Base-by-base conservation (phyloP, 148 eudicot genomes). In the Cornus suecica region DNA sequence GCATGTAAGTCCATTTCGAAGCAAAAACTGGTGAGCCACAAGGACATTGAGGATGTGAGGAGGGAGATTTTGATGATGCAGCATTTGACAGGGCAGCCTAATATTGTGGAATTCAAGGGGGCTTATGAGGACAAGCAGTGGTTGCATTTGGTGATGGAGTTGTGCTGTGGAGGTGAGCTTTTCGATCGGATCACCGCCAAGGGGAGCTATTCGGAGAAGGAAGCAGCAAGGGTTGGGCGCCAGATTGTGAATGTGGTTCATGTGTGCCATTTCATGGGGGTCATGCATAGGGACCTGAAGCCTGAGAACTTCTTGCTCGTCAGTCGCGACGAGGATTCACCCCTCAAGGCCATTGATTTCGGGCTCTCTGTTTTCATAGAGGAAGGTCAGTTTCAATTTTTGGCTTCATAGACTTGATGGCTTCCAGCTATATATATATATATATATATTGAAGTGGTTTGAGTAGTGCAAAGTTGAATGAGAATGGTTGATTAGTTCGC, bases 201-300 rank as follows among this genome's bases (percentile, higher is more conserved):
- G 68, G 86, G 86, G 62, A 74, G 73, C 66, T 83, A 83, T 48
- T 72, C 86, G 6, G 86, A 83, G 76, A 80, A 62, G 51, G 86
- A 75, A 45, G 86, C 86, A 1, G 80, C 86, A 31, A 64, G 66
- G 3, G 77, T 83, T 27, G 76, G 80, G 65, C 69, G 78, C 56
- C 86, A 83, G 71, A 76, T 83, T 69, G 86, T 83, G 77, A 83
- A 77, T 77, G 83, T 80, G 56, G 83, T 83, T 30, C 74, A 83
- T 72, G 79, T 79, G 30, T 83, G 85, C 45, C 85, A 83, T 76
- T 83, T 83, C 65, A 79, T 83, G 85, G 85, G 85, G 61, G 85
- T 82, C 69, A 71, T 78, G 82, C 85, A 82, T 60, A 66, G 82
- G 74, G 85, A 78, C 75, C 77, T 79, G 24, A 79, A 83, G 80